Evolutionary conservation across 805 yeast species (phyloP).

Genomic region (Phaffomyces thermotolerans): DNA sequence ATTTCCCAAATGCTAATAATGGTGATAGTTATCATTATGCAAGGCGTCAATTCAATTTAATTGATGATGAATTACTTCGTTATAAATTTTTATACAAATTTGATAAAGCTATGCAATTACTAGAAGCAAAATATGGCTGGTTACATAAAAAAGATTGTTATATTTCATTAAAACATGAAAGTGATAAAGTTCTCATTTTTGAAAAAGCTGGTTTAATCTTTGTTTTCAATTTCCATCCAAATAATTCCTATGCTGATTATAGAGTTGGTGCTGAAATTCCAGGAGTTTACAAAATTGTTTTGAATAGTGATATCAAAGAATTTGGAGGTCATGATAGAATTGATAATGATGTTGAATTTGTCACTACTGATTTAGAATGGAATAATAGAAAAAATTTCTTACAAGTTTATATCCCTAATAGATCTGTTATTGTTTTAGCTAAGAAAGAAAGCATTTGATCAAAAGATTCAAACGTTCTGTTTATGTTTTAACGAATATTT

Average conservation of each 20-base stretch:
- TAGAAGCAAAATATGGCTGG: conserved; percentile 69
- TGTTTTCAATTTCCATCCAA: conserved; percentile 86
- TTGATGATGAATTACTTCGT: conserved; percentile 71
- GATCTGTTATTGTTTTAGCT: conserved; percentile 62
- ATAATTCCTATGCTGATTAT: conserved; percentile 76
- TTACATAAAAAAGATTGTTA: conserved; percentile 66
- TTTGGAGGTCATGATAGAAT: conserved; percentile 83
- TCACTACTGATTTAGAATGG: conserved; percentile 75
- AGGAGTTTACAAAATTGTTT: conserved; percentile 67
- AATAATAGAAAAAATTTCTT: conserved; percentile 68
- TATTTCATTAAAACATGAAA: conserved; percentile 80
- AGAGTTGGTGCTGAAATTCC: conserved; percentile 81
- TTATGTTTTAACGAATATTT: no score
- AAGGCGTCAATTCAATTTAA: conserved; percentile 86
- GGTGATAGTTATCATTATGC: conserved; percentile 88
- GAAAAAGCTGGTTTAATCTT: conserved; percentile 84
- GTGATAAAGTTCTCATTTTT: conserved; percentile 81
- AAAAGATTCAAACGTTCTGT: no score
- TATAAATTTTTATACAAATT: conserved; percentile 75
- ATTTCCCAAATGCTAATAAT: conserved; percentile 90
- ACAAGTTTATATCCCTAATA: conserved; percentile 74
- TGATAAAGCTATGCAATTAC: conserved; percentile 76
- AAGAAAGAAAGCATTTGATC: conserved; percentile 7
- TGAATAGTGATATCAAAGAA: conserved; percentile 63
- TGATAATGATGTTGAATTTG: conserved; percentile 47